phyloP scores from a whole-genome alignment of 2,329 filamentous ascomycete genomes.

The Neocucurbitaria cava region DNA sequence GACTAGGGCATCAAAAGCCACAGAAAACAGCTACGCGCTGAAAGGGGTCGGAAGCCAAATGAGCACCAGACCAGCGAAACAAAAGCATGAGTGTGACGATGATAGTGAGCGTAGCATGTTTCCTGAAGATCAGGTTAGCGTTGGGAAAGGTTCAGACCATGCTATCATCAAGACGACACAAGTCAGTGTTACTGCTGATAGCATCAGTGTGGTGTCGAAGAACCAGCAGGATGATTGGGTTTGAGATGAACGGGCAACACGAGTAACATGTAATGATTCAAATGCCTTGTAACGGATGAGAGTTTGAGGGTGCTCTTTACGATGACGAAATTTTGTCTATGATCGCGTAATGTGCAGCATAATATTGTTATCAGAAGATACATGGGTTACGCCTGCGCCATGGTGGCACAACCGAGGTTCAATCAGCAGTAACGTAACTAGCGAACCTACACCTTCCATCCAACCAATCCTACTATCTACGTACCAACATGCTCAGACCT shows the following conservation, averaged over 20 bases:
- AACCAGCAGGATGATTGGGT: slow-evolving; percentile 15
- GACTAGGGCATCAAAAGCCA: slow-evolving; percentile 17
- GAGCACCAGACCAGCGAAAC: slow-evolving; percentile 7
- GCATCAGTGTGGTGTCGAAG: slow-evolving; percentile 9
- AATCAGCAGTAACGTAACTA: no score
- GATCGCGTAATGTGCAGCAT: no score
- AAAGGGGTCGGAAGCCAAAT: slow-evolving; percentile 13
- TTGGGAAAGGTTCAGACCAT: slow-evolving; percentile 2
- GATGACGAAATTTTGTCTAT: no score
- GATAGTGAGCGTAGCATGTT: slow-evolving; percentile 28
- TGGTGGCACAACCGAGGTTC: no score
- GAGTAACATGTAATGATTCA: no score
- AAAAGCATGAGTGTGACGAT: slow-evolving; percentile 15
- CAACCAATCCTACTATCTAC: background rate
- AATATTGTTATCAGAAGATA: no score
- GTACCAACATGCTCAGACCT: slow-evolving; percentile 21
- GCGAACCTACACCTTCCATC: background rate
- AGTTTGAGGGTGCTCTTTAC: no score
- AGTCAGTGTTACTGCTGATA: slow-evolving; percentile 17
- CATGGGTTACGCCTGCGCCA: no score
- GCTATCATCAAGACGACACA: slow-evolving; percentile 23
- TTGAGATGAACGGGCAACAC: no score
- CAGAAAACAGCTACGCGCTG: slow-evolving; percentile 27
- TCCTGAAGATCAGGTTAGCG: slow-evolving; percentile 4
- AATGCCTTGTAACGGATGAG: no score